Base-by-base conservation (phyloP, 2,329 filamentous ascomycete species). In the Triangularia setosa region DNA sequence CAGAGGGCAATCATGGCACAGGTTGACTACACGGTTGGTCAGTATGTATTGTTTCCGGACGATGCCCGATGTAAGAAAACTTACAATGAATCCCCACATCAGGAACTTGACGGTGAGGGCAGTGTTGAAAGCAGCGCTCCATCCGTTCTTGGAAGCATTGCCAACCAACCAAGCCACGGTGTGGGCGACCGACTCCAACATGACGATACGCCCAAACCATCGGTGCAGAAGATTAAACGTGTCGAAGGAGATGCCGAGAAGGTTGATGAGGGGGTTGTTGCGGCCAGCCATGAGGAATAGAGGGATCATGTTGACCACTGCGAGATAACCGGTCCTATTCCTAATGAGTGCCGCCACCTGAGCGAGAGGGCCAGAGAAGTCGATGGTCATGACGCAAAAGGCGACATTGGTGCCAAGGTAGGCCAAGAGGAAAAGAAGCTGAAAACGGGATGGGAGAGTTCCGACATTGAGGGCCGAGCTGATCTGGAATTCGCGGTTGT, bases 191-290 rank as follows among this genome's bases (percentile, higher is more conserved):
- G 87, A 82, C 74, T 94, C 89, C 14, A 91, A 77, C 18, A 90
- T 83, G 25, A 90, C 89, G 65, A 93, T 91, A 44, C 90, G 87
- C 70, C 90, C 90, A 67, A 92, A 84, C 90, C 90, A 93, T 67
- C 91, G 85, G 76, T 94, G 90, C 64, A 93, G 81, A 66, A 94
- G 78, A 78, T 93, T 94, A 81, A 91, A 93, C 0, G 89, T 92
- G 75, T 94, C 90, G 75, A 93, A 94, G 3, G 89, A 91, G 68
- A 93, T 87, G 66, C 87, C 87, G 61, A 91, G 81, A 69, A 90
- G 79, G 66, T 81, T 81, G 73, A 93, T 92, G 68, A 94, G 80
- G 23, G 90, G 90, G 77, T 93, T 93, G 79, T 93, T 93, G 70
- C 90, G 84, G 52, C 88, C 87, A 56, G 90, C 89, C 74, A 93